Conservation (phyloP, 257 asterid species). For the Fraxinus americana region DNA sequence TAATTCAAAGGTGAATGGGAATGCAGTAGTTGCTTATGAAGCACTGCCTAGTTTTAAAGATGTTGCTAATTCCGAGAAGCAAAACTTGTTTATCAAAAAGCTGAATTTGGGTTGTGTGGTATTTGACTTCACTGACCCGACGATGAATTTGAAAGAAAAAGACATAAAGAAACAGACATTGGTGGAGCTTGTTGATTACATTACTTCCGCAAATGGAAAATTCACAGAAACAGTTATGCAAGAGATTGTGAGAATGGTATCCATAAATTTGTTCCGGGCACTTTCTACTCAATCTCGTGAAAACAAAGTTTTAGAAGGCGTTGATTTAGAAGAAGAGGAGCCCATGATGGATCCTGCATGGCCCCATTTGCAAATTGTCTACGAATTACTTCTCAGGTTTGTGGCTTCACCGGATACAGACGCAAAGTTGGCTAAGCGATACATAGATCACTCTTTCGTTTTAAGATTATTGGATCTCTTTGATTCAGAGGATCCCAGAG, state of each 20-base stretch:
- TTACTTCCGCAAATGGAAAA: not conserved
- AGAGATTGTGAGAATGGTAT: not conserved
- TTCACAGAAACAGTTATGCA: constrained; percentile 5
- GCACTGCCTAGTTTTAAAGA: constrained; percentile 4
- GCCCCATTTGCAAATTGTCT: constrained; percentile 5
- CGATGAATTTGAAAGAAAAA: not conserved
- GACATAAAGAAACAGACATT: not conserved
- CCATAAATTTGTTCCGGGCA: constrained; percentile 5
- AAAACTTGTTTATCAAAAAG: constrained; percentile 9
- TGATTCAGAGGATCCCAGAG: constrained; percentile 1
- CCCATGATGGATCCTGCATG: not conserved
- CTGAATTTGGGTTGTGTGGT: constrained; percentile 1
- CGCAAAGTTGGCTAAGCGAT: not conserved
- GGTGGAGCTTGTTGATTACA: not conserved
- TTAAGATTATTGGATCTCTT: constrained; percentile 1
- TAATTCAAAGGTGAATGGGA: constrained; percentile 23
- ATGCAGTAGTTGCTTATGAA: constrained; percentile 1
- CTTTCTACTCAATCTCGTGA: not conserved
- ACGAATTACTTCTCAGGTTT: not conserved
- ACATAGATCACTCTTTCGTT: not conserved
- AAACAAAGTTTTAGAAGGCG: not conserved
- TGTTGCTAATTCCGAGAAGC: constrained; percentile 1
- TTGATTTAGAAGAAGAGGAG: constrained; percentile 6
- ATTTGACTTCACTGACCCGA: not conserved
- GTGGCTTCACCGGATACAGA: not conserved